Evolutionary conservation across 2,329 filamentous ascomycete species (phyloP).

Genomic region (Penicillium olsonii): DNA sequence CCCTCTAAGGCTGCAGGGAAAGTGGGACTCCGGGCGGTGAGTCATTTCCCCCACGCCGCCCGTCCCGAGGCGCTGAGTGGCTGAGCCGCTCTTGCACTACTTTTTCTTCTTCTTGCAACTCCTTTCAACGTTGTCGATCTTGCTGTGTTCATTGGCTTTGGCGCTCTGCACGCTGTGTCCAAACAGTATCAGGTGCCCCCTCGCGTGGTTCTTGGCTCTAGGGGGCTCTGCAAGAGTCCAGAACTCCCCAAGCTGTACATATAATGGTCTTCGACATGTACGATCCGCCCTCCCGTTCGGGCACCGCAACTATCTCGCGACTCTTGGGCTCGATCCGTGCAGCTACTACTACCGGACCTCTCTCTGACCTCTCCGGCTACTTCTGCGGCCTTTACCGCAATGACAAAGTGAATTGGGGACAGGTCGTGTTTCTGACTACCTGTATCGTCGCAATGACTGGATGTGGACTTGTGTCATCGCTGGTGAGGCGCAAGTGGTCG

Average conservation of each 20-base stretch:
- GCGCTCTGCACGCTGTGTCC: constrained; percentile 6
- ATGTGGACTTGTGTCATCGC: constrained; percentile 35
- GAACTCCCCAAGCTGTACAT: constrained; percentile 13
- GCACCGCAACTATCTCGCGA: constrained; percentile 16
- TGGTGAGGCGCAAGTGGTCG: constrained; percentile 27
- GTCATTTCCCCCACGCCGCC: constrained; percentile 26
- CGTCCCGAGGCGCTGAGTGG: constrained; percentile 22
- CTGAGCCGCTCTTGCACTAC: constrained; percentile 17
- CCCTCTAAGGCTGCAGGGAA: constrained; percentile 3
- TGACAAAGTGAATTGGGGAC: constrained; percentile 33
- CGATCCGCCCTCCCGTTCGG: constrained; percentile 13
- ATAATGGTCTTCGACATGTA: constrained; percentile 23
- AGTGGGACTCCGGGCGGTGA: constrained; percentile 2
- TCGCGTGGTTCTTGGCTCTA: constrained; percentile 19
- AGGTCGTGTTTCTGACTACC: constrained; percentile 33
- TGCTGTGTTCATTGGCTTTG: constrained; percentile 20
- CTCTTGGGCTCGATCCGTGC: constrained; percentile 24
- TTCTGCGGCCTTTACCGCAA: constrained; percentile 25
- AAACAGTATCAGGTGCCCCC: constrained; percentile 17
- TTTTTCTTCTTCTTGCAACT: constrained; percentile 10
- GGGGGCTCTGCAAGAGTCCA: constrained; percentile 15
- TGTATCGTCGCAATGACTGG: constrained; percentile 39
- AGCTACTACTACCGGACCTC: constrained; percentile 19
- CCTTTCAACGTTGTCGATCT: constrained; percentile 25
- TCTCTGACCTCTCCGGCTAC: constrained; percentile 20